Evolutionary conservation across 139 green algal genomes (phyloP), one percentile per base, ranked within the genome.

Genomic region (Ettlia oleoabundans): DNA sequence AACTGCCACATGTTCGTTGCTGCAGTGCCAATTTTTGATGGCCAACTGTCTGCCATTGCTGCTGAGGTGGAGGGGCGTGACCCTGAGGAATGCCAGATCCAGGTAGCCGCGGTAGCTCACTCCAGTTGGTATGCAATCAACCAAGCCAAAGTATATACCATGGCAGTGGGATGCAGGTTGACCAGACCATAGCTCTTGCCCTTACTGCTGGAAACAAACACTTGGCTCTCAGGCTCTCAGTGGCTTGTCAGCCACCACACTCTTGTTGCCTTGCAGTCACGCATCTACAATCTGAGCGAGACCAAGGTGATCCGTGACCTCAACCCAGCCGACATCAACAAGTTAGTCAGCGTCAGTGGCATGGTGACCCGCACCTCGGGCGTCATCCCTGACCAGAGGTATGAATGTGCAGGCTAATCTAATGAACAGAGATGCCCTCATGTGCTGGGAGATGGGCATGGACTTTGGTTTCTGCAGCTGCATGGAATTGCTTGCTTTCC

Each of bases 341-440:
- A 85, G 33, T 90, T 99, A 64, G 92, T 99, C 52, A 89, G 91
- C 41, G 93, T 99, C 33, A 86, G 89, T 61, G 97, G 97, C 85
- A 99, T 99, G 97, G 91, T 99, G 47, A 99, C 97, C 2, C 91
- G 97, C 75, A 91, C 88, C 42, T 94, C 86, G 51, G 85, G 87
- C 72, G 89, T 99, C 89, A 98, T 99, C 83, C 97, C 97, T 2
- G 95, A 99, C 79, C 88, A 99, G 47, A 94, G 89, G 91, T 93
- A 66, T 1, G 32, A 13, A 30, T 6, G 0, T 69, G 22, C 41
- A 4, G 7, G 24, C 66, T n/a, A n/a, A n/a, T n/a, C n/a, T n/a
- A n/a, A n/a, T n/a, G n/a, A n/a, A n/a, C n/a, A n/a, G n/a, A n/a
- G n/a, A n/a, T n/a, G n/a, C n/a, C n/a, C n/a, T n/a, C n/a, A n/a